Conservation (phyloP, 2,329 filamentous ascomycete species). For the Acrodontium crateriforme region DNA sequence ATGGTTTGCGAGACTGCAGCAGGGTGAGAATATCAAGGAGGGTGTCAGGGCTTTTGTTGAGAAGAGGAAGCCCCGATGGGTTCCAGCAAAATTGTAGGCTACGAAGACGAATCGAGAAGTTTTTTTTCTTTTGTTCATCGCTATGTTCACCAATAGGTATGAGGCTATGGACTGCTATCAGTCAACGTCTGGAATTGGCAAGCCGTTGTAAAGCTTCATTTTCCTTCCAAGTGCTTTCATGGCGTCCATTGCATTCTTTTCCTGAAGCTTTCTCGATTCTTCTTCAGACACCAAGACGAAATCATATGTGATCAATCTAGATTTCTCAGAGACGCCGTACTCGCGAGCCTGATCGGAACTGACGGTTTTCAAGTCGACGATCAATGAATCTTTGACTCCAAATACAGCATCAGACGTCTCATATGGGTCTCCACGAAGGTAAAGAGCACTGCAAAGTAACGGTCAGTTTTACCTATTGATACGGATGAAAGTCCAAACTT, state of each 20-base stretch:
- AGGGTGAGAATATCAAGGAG: slow-evolving; percentile 60
- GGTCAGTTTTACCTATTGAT: neutral
- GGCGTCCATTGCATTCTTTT: slow-evolving; percentile 52
- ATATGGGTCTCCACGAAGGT: slow-evolving; percentile 64
- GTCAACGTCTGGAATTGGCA: slow-evolving; percentile 60
- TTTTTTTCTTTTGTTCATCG: no score
- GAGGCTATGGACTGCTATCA: no score
- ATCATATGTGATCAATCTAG: slow-evolving; percentile 44
- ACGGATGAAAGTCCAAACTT: slow-evolving; percentile 24
- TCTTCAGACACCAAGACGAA: slow-evolving; percentile 64
- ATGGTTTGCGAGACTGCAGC: slow-evolving; percentile 46
- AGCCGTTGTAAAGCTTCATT: slow-evolving; percentile 60
- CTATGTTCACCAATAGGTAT: no score
- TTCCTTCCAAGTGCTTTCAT: slow-evolving; percentile 51
- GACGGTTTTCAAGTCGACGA: slow-evolving; percentile 49
- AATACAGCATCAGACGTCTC: slow-evolving; percentile 77
- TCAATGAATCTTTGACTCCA: slow-evolving; percentile 67
- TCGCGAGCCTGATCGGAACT: slow-evolving; percentile 39
- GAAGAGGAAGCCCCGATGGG: slow-evolving; percentile 57
- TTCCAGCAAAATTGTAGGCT: slow-evolving; percentile 27
- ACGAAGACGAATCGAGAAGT: neutral
- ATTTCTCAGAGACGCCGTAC: slow-evolving; percentile 51
- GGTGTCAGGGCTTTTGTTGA: slow-evolving; percentile 64
- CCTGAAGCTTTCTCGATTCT: slow-evolving; percentile 53
- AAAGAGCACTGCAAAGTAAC: slow-evolving; percentile 49